These are phyloP conservation scores for Candida dubliniensis DNA, from an alignment of 1,139 yeast genomes.

Conservation along the genomic window DNA sequence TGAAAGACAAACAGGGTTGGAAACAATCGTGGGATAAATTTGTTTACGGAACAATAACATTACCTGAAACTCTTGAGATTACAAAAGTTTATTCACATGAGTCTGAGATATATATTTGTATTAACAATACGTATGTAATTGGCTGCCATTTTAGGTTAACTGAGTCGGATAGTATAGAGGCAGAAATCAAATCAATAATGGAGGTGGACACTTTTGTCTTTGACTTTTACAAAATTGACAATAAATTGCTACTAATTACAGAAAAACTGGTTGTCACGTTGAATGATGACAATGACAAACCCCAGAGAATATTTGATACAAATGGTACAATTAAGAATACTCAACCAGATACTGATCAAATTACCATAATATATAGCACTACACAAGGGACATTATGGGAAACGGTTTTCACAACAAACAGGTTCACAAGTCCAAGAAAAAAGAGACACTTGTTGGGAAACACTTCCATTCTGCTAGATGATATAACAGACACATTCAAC, in stretches of 20 bases:
- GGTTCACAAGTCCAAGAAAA: background rate
- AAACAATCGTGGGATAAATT: background rate
- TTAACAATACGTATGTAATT: slow-evolving; percentile 5
- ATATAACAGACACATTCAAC: slow-evolving; percentile 33
- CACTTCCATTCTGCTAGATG: slow-evolving; percentile 19
- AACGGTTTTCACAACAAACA: background rate
- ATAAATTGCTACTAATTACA: background rate
- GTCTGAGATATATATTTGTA: slow-evolving; percentile 3
- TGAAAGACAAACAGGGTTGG: slow-evolving; percentile 10
- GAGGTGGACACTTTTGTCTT: background rate
- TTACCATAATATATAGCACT: background rate
- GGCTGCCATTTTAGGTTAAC: background rate
- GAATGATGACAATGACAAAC: background rate
- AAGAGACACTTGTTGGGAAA: slow-evolving; percentile 7
- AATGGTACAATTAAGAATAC: background rate
- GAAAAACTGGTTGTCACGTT: background rate
- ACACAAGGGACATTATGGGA: slow-evolving; percentile 4
- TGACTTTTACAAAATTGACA: background rate
- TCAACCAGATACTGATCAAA: background rate
- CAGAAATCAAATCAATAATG: background rate
- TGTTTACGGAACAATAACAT: background rate
- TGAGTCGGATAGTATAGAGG: background rate
- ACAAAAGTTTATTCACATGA: background rate
- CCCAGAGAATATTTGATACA: background rate
- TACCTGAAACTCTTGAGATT: slow-evolving; percentile 2